phyloP scores from a whole-genome alignment of 257 asterid species.

The Petunia secreta region DNA sequence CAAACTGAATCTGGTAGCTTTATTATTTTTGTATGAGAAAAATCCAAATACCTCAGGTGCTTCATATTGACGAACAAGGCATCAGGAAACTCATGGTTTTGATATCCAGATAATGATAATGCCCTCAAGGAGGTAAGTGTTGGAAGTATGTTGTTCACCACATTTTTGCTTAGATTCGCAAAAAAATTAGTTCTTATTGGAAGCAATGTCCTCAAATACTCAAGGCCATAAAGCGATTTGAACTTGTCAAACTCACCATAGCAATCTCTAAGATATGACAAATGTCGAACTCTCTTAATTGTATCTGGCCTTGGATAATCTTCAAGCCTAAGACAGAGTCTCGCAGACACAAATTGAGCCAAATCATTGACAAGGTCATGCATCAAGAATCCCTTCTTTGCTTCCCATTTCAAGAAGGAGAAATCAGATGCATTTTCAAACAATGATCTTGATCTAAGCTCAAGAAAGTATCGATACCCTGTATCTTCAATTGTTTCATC shows the following conservation, averaged over 20 bases:
- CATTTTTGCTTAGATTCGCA: too few relatives aligned
- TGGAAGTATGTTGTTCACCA: slow-evolving; percentile 51
- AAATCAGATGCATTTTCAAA: neutral
- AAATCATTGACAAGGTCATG: slow-evolving; percentile 49
- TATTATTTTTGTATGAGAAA: slow-evolving; percentile 54
- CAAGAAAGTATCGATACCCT: slow-evolving; percentile 5
- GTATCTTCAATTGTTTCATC: neutral
- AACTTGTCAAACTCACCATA: slow-evolving; percentile 48
- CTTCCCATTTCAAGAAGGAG: slow-evolving; percentile 47
- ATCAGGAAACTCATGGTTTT: slow-evolving; percentile 56
- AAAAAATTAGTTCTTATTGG: slow-evolving; percentile 38
- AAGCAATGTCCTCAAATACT: slow-evolving; percentile 60
- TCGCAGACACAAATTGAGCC: slow-evolving; percentile 62
- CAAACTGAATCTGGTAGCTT: slow-evolving; percentile 48
- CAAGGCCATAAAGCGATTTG: slow-evolving; percentile 36
- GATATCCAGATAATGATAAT: slow-evolving; percentile 56
- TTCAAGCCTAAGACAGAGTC: slow-evolving; percentile 53
- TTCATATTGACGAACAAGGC: slow-evolving; percentile 46
- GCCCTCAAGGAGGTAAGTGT: slow-evolving; percentile 48
- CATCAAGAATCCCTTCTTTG: neutral
- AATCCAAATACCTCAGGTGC: slow-evolving; percentile 56
- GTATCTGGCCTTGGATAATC: slow-evolving; percentile 38
- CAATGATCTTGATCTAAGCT: slow-evolving; percentile 13
- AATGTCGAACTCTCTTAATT: slow-evolving; percentile 42
- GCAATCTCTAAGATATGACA: slow-evolving; percentile 49